phyloP scores from a whole-genome alignment of 2,329 filamentous ascomycete species.

The Trichophyton verrucosum region DNA sequence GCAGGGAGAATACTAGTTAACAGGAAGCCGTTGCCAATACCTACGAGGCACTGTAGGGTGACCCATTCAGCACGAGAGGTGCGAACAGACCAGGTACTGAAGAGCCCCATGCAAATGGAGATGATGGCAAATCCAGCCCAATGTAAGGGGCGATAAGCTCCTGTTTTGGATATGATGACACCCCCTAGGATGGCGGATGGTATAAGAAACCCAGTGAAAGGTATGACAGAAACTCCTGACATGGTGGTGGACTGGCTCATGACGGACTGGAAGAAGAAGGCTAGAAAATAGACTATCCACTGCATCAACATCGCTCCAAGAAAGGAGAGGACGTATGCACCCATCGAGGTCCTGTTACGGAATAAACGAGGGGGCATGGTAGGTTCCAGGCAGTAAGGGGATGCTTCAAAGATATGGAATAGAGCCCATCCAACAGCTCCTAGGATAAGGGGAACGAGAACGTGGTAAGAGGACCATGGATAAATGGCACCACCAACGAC shows the following conservation, averaged over 20 bases:
- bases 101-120: constrained; percentile 18
- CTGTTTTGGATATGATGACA: constrained; percentile 21
- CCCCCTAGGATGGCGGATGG: constrained; percentile 22
- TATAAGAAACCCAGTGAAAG: constrained; percentile 17
- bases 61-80: constrained; percentile 20
- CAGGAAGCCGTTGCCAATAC: constrained; percentile 18
- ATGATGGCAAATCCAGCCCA: constrained; percentile 20
- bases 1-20: constrained; percentile 18
- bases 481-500: neutral
- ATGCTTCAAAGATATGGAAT: constrained; percentile 2
- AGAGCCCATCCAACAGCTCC: neutral
- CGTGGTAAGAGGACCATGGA: constrained; percentile 4
- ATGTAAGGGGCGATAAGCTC: constrained; percentile 23
- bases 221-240: constrained; percentile 22
- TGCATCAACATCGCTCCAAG: constrained; percentile 26
- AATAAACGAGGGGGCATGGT: constrained; percentile 37
- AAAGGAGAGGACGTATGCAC: constrained; percentile 26
- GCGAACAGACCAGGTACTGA: constrained; percentile 15
- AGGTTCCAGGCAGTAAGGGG: constrained; percentile 14
- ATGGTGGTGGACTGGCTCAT: constrained; percentile 21
- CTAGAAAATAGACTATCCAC: constrained; percentile 32
- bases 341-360: constrained; percentile 27
- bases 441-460: constrained; percentile 5
- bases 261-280: constrained; percentile 37
- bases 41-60: constrained; percentile 20